Conservation (phyloP, 306 rosid species). For the Pyrus communis region DNA sequence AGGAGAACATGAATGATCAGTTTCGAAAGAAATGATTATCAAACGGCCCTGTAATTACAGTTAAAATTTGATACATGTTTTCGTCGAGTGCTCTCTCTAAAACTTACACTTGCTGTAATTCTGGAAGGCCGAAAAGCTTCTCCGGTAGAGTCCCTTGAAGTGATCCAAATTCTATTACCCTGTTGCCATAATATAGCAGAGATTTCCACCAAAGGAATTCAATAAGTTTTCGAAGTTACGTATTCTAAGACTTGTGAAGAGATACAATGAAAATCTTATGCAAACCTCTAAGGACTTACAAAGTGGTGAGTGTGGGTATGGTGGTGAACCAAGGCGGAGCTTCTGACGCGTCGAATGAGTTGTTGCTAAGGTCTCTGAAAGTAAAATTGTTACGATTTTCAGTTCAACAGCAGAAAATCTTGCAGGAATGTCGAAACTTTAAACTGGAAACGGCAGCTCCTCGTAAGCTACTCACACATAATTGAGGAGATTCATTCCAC, state of each 20-base stretch:
- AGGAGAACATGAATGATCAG: neutral
- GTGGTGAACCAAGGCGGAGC: slow-evolving; percentile 73
- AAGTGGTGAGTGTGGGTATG: slow-evolving; percentile 56
- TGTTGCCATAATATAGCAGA: neutral
- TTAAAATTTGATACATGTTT: neutral
- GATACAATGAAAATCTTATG: no score
- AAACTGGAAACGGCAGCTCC: no score
- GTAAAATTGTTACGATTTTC: neutral
- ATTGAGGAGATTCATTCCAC: slow-evolving; percentile 49
- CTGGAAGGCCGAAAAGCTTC: slow-evolving; percentile 59
- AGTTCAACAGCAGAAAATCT: slow-evolving; percentile 8
- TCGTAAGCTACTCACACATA: slow-evolving; percentile 48
- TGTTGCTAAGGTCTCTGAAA: slow-evolving; percentile 77
- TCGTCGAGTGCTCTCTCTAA: neutral
- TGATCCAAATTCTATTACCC: slow-evolving; percentile 68
- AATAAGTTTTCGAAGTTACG: neutral
- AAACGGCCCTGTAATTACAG: neutral
- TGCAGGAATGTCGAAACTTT: neutral
- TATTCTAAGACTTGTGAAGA: no score
- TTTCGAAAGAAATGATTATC: neutral
- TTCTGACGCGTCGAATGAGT: slow-evolving; percentile 57
- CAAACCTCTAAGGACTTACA: slow-evolving; percentile 44
- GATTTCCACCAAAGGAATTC: neutral
- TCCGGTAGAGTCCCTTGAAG: slow-evolving; percentile 60
- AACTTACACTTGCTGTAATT: slow-evolving; percentile 80